These are phyloP conservation scores for Cryptococcus sp. DNA, from an alignment of 1,284 basidiomycete genomes.

Conservation along the genomic window DNA sequence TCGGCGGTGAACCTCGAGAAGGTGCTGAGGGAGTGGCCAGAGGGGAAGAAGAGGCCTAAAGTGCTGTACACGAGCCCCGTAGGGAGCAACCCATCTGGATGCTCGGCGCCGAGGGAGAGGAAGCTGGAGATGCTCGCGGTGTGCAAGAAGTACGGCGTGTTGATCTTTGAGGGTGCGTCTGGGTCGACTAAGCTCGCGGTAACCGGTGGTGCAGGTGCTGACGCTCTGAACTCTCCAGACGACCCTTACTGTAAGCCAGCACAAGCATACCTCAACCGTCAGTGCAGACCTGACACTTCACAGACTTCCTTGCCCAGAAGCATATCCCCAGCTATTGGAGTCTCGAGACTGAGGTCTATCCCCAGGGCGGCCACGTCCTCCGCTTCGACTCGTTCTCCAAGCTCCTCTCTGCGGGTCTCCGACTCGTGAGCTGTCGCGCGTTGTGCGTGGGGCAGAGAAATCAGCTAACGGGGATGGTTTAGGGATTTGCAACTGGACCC, in stretches of 20 bases:
- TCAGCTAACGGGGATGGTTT: not conserved
- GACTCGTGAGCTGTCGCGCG: slow-evolving; percentile 27
- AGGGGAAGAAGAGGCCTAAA: slow-evolving; percentile 68
- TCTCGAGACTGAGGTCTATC: slow-evolving; percentile 58
- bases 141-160: slow-evolving; percentile 68
- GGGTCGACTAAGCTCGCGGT: not conserved
- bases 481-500: slow-evolving; percentile 78
- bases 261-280: slow-evolving; percentile 29
- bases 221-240: slow-evolving; percentile 51
- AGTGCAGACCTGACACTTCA: slow-evolving; percentile 28
- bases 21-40: slow-evolving; percentile 72
- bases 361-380: slow-evolving; percentile 66
- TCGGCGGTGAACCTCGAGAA: slow-evolving; percentile 61
- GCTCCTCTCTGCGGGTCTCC: slow-evolving; percentile 69
- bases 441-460: not conserved
- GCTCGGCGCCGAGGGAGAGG: slow-evolving; percentile 68
- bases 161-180: slow-evolving; percentile 73
- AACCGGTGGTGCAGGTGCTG: not conserved
- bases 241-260: slow-evolving; percentile 63
- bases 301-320: slow-evolving; percentile 59
- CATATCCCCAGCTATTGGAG: slow-evolving; percentile 69
- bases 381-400: slow-evolving; percentile 88
- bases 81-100: slow-evolving; percentile 81
- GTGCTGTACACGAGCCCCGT: slow-evolving; percentile 65
- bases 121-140: slow-evolving; percentile 74